phyloP scores from a whole-genome alignment of 805 yeast species.

The Cyberlindnera maritima region DNA sequence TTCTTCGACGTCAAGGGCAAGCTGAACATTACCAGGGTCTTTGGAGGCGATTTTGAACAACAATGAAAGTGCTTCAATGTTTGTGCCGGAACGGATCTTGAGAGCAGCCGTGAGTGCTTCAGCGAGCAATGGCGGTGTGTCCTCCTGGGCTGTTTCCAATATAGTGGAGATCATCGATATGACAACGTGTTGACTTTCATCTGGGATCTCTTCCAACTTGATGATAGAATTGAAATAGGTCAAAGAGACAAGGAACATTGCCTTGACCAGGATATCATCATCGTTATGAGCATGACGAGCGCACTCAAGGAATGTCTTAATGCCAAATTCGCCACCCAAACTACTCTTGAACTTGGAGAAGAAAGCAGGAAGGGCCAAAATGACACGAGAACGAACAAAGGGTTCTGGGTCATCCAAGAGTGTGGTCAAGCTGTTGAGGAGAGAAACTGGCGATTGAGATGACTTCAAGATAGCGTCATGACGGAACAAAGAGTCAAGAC shows the following conservation, averaged over 20 bases:
- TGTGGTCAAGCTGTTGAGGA: conserved; percentile 11
- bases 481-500: conserved; percentile 47
- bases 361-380: conserved; percentile 54
- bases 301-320: conserved; percentile 24
- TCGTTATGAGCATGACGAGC: conserved; percentile 27
- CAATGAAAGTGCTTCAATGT: conserved; percentile 43
- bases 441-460: conserved; percentile 19
- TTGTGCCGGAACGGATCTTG: conserved; percentile 36
- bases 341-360: conserved; percentile 47
- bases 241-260: conserved; percentile 45
- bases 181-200: conserved; percentile 26
- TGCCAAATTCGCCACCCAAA: conserved; percentile 32
- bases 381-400: conserved; percentile 46
- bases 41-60: conserved; percentile 64
- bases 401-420: conserved; percentile 26
- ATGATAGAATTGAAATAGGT: conserved; percentile 47
- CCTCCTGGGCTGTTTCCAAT: conserved; percentile 68
- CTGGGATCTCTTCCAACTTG: conserved; percentile 12
- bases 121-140: conserved; percentile 68
- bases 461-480: conserved; percentile 31
- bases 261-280: conserved; percentile 30
- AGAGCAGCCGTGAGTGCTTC: conserved; percentile 66
- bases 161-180: conserved; percentile 34
- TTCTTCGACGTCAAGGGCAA: conserved; percentile 64
- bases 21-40: conserved; percentile 73